Base-by-base conservation (phyloP, 257 asterid genomes). In the Lithospermum erythrorhizon region DNA sequence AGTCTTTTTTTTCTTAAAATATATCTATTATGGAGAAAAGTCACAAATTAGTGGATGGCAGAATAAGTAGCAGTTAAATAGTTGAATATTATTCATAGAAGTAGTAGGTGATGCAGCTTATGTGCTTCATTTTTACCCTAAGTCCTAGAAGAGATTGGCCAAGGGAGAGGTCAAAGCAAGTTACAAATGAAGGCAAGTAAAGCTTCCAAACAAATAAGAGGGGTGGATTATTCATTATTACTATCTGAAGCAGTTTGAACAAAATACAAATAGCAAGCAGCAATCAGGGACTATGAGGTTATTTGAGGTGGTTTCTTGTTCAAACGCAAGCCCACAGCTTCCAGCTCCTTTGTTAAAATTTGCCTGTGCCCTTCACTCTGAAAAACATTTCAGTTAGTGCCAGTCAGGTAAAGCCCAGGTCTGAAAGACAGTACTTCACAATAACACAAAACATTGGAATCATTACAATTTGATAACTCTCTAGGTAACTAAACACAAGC, bases 291-390 rank as follows among this genome's bases (percentile, higher is more conserved):
- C 62, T 47, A 35, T 68, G 37, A 63, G 70, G 70, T 80, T 82
- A 88, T 97, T 67, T 93, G 95, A 77, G 98, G 96, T 30, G 96
- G 98, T 56, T 65, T 74, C 83, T 93, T 93, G 83, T 93, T 93
- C 70, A 93, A 67, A 41, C 99, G 97, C 75, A 93, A 83, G 59
- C 99, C 99, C 71, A 93, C 99, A 66, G 99, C 87, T 83, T 93
- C 98, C 83, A 93, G 79, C 77, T 93, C 99, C 81, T 70, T 85
- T 4, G 99, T 93, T 65, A 93, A 76, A 82, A 93, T 93, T 73
- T 93, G 99, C 5, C 99, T 87, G 73, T 93, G 99, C 72, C 99
- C 99, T 84, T 93, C 99, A 83, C 99, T 89, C 97, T 93, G 63
- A 51, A 77, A 73, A 65, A 69, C 45, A 59, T 59, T 61, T 69